phyloP scores from a whole-genome alignment of 306 rosid genomes.

The Fragaria ananassa region DNA sequence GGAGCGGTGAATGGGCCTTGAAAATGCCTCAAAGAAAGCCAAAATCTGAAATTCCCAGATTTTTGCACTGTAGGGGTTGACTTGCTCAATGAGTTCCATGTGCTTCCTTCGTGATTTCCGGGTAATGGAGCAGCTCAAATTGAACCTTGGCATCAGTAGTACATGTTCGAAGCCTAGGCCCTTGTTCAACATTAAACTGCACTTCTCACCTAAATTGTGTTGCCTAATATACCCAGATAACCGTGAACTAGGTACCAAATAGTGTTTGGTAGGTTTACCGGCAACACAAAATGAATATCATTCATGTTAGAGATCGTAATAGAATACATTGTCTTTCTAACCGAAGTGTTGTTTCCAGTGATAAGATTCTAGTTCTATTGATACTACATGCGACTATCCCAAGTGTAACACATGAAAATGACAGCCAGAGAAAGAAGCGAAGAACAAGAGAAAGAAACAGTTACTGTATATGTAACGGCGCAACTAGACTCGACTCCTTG shows the following conservation, averaged over 20 bases:
- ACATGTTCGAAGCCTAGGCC: no score
- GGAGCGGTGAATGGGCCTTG: no score
- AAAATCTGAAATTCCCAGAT: no score
- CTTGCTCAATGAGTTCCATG: no score
- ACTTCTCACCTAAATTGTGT: background rate
- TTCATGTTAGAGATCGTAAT: background rate
- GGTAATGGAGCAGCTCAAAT: no score
- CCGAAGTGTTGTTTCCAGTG: background rate
- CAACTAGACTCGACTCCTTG: background rate
- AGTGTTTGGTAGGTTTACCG: no score
- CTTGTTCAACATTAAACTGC: background rate
- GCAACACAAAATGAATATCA: background rate
- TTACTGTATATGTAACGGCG: no score
- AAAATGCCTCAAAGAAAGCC: no score
- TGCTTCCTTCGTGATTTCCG: no score
- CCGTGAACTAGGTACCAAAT: background rate
- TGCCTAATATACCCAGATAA: background rate
- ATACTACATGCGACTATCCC: background rate
- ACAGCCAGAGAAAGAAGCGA: background rate
- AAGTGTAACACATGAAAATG: background rate
- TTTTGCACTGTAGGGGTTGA: no score
- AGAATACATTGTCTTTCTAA: no score
- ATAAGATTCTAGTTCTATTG: background rate
- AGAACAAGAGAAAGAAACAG: background rate
- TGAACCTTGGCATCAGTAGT: no score